Conservation (phyloP, 2,329 filamentous ascomycete species). For the Botrytis tulipae region DNA sequence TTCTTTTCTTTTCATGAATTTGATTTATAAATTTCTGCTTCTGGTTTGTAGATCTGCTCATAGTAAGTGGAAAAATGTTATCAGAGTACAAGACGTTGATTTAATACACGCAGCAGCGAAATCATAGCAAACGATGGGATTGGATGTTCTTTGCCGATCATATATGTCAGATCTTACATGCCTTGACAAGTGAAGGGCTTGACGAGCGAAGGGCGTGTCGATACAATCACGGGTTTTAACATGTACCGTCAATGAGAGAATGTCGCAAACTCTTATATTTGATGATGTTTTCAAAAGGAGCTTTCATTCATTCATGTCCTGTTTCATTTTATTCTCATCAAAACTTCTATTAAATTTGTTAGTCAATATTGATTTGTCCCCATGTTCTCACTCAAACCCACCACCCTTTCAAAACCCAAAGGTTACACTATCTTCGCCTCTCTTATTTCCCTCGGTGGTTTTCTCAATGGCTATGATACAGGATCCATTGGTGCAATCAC, state of each 20-base stretch:
- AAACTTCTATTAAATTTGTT: background rate
- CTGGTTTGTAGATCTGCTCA: background rate
- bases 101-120: background rate
- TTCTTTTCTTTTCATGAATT: background rate
- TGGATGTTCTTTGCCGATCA: background rate
- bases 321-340: background rate
- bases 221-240: background rate
- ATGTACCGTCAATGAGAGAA: background rate
- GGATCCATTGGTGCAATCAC: constrained; percentile 50
- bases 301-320: too few relatives aligned
- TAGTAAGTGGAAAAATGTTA: background rate
- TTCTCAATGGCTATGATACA: constrained; percentile 41
- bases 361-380: background rate
- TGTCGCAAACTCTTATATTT: background rate
- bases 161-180: background rate
- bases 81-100: background rate
- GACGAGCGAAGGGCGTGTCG: background rate
- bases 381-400: background rate
- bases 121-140: background rate
- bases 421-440: constrained; percentile 42
- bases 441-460: constrained; percentile 17
- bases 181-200: background rate
- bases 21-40: background rate
- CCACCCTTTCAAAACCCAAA: background rate
- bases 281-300: background rate